These are phyloP conservation scores for Claviceps arundinis DNA, from an alignment of 2,329 filamentous ascomycete species.

Conservation along the genomic window DNA sequence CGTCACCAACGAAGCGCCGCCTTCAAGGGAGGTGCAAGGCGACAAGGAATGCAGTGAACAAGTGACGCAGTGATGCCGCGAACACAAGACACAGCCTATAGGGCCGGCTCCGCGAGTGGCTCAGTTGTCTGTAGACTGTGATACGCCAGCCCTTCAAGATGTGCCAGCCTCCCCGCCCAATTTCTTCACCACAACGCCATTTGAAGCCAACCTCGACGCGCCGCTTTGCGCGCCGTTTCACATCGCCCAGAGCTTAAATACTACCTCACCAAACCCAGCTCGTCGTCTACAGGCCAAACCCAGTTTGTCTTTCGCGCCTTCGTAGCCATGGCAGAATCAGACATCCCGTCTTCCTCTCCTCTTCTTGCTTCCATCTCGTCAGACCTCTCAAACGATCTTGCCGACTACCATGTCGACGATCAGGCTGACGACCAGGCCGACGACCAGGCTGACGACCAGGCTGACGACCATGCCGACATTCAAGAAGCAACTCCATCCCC, in stretches of 20 bases:
- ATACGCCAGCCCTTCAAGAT: not conserved
- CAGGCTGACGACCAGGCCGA: too few species aligned
- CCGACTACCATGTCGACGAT: constrained; percentile 16
- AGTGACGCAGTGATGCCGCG: too few species aligned
- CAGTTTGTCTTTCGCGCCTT: not conserved
- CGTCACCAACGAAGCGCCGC: not conserved
- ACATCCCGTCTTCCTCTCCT: not conserved
- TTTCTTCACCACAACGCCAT: not conserved
- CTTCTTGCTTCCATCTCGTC: constrained; percentile 1
- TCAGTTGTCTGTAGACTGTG: not conserved
- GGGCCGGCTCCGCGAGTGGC: not conserved
- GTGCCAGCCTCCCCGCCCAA: not conserved
- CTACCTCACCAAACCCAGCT: not conserved
- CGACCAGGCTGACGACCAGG: constrained; percentile 11
- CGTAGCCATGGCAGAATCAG: constrained; percentile 7
- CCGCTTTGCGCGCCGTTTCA: not conserved
- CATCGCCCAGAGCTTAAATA: not conserved
- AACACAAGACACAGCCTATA: too few species aligned
- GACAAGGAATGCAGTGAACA: not conserved
- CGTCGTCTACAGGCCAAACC: not conserved
- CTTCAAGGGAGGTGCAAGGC: not conserved
- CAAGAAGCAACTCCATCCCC: constrained; percentile 43
- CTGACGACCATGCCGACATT: constrained; percentile 25
- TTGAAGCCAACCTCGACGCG: not conserved
- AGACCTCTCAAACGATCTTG: constrained; percentile 11